A percentile compares a stretch with the other conserved stretches of the same genome.
These are phyloP conservation scores for Alopecurus myosuroides DNA, from an alignment of 176 grass and related monocot genomes.

Conservation along the genomic window DNA sequence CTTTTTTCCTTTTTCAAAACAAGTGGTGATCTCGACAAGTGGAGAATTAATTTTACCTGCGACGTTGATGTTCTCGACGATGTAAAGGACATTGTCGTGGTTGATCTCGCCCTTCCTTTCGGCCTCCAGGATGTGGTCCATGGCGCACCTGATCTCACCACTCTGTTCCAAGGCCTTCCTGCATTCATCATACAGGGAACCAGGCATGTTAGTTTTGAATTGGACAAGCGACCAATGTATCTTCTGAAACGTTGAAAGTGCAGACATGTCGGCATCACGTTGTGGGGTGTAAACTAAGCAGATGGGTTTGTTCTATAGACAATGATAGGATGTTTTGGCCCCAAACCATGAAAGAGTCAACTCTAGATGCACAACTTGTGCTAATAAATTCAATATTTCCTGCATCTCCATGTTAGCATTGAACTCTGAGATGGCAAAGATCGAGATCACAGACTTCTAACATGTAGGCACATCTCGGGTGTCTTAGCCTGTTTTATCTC, in stretches of 20 bases:
- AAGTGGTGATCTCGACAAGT: no score
- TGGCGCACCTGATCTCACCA: slow-evolving; percentile 41
- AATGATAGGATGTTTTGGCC: background rate
- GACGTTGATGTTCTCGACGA: slow-evolving; percentile 95
- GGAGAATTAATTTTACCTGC: slow-evolving; percentile 63
- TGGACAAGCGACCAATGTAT: background rate
- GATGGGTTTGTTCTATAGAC: background rate
- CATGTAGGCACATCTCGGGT: no score
- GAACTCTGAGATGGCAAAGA: background rate
- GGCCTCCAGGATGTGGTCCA: slow-evolving; percentile 12
- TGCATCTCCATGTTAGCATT: background rate
- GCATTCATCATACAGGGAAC: background rate
- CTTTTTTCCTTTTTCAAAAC: no score
- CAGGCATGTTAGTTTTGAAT: background rate
- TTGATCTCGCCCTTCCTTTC: slow-evolving; percentile 87
- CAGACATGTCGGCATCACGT: background rate
- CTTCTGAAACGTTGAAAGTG: background rate
- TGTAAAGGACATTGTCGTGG: slow-evolving; percentile 91
- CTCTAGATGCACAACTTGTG: background rate
- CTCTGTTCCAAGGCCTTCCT: slow-evolving; percentile 27
- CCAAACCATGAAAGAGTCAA: background rate
- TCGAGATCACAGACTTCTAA: no score
- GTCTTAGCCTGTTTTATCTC: no score
- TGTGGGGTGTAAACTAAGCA: background rate
- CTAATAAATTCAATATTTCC: background rate